Evolutionary conservation across 257 asterid species (phyloP).

Genomic region (Przewalskia tangutica): DNA sequence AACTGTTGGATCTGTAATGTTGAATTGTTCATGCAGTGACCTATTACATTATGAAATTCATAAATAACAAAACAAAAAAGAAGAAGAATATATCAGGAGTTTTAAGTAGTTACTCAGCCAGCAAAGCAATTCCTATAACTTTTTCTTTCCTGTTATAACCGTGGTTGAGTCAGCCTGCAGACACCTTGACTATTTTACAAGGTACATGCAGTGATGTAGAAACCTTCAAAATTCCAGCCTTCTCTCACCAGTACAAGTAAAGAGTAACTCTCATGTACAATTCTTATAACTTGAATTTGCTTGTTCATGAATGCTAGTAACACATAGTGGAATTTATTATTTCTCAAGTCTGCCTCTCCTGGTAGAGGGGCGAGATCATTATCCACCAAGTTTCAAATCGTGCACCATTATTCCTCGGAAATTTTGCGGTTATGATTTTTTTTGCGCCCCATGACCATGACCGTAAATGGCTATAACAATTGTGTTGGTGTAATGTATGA

Average conservation of each 20-base stretch:
- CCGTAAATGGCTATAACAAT: not conserved
- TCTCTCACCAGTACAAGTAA: not conserved
- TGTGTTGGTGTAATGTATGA: not conserved
- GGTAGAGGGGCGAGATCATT: not conserved
- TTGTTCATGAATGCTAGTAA: not conserved
- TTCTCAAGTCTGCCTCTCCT: not conserved
- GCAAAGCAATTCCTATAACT: not conserved
- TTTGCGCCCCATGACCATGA: not conserved
- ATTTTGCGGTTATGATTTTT: not conserved
- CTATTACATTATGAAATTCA: constrained; percentile 2
- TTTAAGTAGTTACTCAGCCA: not conserved
- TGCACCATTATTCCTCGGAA: not conserved
- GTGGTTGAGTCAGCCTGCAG: not conserved
- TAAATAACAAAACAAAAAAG: not conserved
- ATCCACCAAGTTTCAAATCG: not conserved
- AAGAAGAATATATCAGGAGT: not conserved
- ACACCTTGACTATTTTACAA: not conserved
- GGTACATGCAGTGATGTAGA: not conserved
- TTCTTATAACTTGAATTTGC: not conserved
- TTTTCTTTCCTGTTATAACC: not conserved
- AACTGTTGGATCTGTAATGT: constrained; percentile 18
- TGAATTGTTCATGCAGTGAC: constrained; percentile 22
- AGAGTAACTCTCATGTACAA: not conserved
- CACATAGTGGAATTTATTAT: not conserved
- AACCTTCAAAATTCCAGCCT: not conserved